Evolutionary conservation across 805 yeast genomes (phyloP).

Genomic region (Yarrowia alimentaria): DNA sequence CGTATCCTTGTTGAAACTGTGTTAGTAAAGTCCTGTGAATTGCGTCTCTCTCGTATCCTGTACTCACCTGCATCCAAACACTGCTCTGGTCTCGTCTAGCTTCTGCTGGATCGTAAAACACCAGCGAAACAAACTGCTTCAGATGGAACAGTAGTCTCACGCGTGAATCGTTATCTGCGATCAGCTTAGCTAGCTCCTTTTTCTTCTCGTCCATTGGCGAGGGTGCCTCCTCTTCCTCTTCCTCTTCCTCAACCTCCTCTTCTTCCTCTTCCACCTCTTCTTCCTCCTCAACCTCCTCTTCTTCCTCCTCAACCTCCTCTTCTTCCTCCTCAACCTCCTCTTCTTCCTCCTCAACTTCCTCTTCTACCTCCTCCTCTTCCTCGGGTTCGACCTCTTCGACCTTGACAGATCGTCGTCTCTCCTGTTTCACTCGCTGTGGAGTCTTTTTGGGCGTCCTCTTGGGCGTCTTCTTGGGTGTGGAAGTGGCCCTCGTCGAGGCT

Average conservation of each 20-base stretch:
- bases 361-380: neutral
- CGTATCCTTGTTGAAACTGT: conserved; percentile 37
- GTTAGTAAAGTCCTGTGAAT: conserved; percentile 24
- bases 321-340: conserved; percentile 1
- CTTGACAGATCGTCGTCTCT: conserved; percentile 6
- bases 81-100: conserved; percentile 40
- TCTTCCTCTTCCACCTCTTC: neutral
- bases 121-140: conserved; percentile 43
- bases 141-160: conserved; percentile 43
- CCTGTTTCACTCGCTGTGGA: neutral
- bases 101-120: conserved; percentile 40
- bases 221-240: neutral
- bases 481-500: conserved; percentile 2
- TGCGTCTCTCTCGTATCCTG: neutral
- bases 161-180: conserved; percentile 40
- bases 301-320: neutral
- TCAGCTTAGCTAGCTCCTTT: conserved; percentile 31
- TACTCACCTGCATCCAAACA: conserved; percentile 34
- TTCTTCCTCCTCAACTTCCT: neutral
- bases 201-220: conserved; percentile 25
- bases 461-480: too few species aligned
- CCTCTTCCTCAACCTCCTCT: neutral
- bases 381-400: conserved; percentile 11
- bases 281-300: neutral
- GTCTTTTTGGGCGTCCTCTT: neutral